Evolutionary conservation across 495 filamentous ascomycete genomes (phyloP), one percentile per base, ranked within the genome.

Genomic region (Talaromyces proteolyticus): DNA sequence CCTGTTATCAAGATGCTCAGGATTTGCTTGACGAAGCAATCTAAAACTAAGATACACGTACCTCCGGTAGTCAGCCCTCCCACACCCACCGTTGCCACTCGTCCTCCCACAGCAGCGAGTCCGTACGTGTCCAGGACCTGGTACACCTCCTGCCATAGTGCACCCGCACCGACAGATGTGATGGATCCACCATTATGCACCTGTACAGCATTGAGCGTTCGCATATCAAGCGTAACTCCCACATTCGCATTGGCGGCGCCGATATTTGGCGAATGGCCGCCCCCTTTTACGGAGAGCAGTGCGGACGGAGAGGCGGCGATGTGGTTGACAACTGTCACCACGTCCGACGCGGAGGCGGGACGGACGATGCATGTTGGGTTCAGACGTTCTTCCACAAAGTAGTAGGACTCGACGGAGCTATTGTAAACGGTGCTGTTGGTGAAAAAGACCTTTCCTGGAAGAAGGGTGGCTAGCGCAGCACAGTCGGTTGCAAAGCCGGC

Each of bases 221-320:
- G 8, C 14, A 34, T 8, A 14, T 34, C 29, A 34, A 34, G 8
- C 2, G 29, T 14, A 14, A 34, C 29, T 8, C 29, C 29, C 8
- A 14, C 29, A 34, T 34, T 14, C 8, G 14, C 14, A 14, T 34
- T 34, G 29, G 29, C 8, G 0, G 56, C 57, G 7, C 60, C 59
- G 4, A 53, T 55, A 51, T 51, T 60, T n/a, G 61, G 55, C n/a
- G 58, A 58, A 55, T 78, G 76, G 18, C 77, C 75, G 25, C 74
- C 75, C 42, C 74, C 67, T 39, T 69, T 68, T 3, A 80, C 59
- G 26, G 74, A 76, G 44, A 79, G 70, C 19, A 63, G 56, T 53
- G 67, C 73, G 34, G 65, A 57, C 5, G 59, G 50, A 4, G 51
- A 51, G 0, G 37, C 43, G 11, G 55, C 51, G n/a, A 72, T 41